Base-by-base conservation (phyloP, 495 filamentous ascomycete genomes). In the Hyaloscypha bicolor region DNA sequence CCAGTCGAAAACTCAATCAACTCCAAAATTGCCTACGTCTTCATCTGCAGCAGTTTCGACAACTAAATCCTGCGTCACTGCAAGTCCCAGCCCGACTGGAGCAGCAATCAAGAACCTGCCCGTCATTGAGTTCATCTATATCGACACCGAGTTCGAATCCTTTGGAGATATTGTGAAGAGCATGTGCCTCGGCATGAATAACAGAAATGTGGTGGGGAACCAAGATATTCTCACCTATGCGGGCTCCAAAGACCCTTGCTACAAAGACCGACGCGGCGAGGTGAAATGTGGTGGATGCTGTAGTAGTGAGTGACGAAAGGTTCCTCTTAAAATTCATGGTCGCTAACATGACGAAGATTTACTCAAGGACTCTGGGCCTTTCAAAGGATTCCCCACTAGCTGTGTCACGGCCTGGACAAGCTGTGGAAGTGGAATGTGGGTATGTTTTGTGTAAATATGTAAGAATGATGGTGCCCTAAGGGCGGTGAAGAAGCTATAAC, bases 191-290 rank as follows among this genome's bases (percentile, higher is more conserved):
- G 55, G 55, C 12, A 57, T 57, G 55, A 25, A 57, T 4, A 21
- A 14, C 22, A 21, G 55, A 57, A 30, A 21, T 6, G 16, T 31
- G 31, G 25, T 57, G 25, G 31, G 25, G n/a, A 57, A 57, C 31
- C 55, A 57, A 57, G 55, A 57, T 30, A 57, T 57, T 31, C 55
- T 57, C 55, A 57, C 55, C 12, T 57, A 57, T 30, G 25, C 55
- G 5, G 55, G 55, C 12, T 57, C 55, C 4, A 57, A 57, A 30
- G 55, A 57, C 55, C 55, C 55, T 21, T 57, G 55, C 55, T 57
- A 57, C 31, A 57, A 30, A 1, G 31, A 11, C 12, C 55, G 55
- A 8, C 55, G 55, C 12, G 9, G 6, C 16, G 16, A 57, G 12
- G 55, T 9, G 4, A 30, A 30, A 14, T 57, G 55, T 57, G 12